A percentile compares a stretch with the other conserved stretches of the same genome.
These are phyloP conservation scores for Pythium insidiosum DNA, from an alignment of 352 stramenopile genomes.

Conservation along the genomic window DNA sequence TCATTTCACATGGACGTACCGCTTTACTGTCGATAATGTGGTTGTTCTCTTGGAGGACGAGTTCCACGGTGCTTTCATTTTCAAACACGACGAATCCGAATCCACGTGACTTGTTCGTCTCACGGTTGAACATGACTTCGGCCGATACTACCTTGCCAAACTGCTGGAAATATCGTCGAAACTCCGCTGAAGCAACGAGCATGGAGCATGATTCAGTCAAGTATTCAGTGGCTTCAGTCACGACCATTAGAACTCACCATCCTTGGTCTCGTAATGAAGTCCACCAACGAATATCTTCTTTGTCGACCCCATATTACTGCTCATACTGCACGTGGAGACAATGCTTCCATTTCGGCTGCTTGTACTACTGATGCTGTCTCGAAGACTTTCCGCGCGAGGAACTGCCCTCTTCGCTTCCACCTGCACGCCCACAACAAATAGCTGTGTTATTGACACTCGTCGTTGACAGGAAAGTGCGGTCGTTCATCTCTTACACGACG, in stretches of 20 bases:
- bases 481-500: constrained; percentile 76
- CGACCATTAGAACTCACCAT: constrained; percentile 42
- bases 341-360: constrained; percentile 44
- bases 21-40: constrained; percentile 91
- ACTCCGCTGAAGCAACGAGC: constrained; percentile 44
- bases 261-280: constrained; percentile 91
- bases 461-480: too few relatives aligned
- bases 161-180: constrained; percentile 90
- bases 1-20: too few relatives aligned
- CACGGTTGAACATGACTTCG: constrained; percentile 94
- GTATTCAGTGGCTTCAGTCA: background rate
- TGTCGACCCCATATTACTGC: constrained; percentile 58
- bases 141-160: constrained; percentile 90
- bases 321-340: constrained; percentile 45
- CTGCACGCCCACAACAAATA: constrained; percentile 16
- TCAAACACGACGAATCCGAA: constrained; percentile 95
- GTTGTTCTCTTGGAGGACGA: constrained; percentile 80
- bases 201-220: background rate
- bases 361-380: constrained; percentile 45
- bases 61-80: constrained; percentile 75
- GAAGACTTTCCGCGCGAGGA: constrained; percentile 75
- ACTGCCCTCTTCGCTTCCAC: constrained; percentile 91
- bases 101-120: constrained; percentile 91
- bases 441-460: background rate
- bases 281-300: constrained; percentile 92